Conservation (phyloP, 805 yeast species). For the Lipomyces spencermartinsiae region DNA sequence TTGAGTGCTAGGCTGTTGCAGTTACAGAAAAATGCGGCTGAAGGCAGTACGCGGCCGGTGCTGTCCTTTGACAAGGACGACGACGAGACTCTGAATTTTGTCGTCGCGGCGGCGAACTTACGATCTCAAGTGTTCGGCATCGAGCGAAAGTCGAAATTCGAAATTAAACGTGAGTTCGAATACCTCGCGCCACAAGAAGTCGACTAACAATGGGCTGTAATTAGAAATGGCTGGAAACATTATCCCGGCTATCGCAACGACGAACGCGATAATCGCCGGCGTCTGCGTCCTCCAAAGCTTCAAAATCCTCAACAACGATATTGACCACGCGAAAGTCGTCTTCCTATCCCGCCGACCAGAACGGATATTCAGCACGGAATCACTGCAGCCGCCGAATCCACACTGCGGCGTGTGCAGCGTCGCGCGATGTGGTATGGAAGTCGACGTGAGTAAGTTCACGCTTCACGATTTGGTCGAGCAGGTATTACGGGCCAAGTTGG, state of each 20-base stretch:
- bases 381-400: slow-evolving; percentile 65
- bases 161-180: slow-evolving; percentile 62
- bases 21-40: slow-evolving; percentile 32
- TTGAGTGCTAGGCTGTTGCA: slow-evolving; percentile 57
- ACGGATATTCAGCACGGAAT: slow-evolving; percentile 69
- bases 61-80: slow-evolving; percentile 89
- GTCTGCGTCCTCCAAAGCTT: slow-evolving; percentile 78
- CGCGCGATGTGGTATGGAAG: slow-evolving; percentile 44
- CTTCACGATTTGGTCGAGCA: slow-evolving; percentile 60
- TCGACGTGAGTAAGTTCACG: slow-evolving; percentile 44
- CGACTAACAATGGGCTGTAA: neutral
- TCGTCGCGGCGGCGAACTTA: slow-evolving; percentile 81
- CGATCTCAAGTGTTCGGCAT: slow-evolving; percentile 75
- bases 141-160: slow-evolving; percentile 76
- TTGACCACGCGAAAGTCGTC: slow-evolving; percentile 47
- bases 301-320: slow-evolving; percentile 51
- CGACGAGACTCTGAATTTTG: slow-evolving; percentile 86
- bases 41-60: slow-evolving; percentile 12
- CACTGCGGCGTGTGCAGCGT: slow-evolving; percentile 64
- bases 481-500: slow-evolving; percentile 55
- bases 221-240: slow-evolving; percentile 87
- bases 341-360: slow-evolving; percentile 63
- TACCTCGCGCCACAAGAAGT: neutral
- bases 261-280: slow-evolving; percentile 95
- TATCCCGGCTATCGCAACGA: slow-evolving; percentile 98